Percentiles rank a stretch among this genome's conserved stretches.
Conservation (phyloP, 2,329 filamentous ascomycete genomes). For the Ceratocystis diversiconidia region DNA sequence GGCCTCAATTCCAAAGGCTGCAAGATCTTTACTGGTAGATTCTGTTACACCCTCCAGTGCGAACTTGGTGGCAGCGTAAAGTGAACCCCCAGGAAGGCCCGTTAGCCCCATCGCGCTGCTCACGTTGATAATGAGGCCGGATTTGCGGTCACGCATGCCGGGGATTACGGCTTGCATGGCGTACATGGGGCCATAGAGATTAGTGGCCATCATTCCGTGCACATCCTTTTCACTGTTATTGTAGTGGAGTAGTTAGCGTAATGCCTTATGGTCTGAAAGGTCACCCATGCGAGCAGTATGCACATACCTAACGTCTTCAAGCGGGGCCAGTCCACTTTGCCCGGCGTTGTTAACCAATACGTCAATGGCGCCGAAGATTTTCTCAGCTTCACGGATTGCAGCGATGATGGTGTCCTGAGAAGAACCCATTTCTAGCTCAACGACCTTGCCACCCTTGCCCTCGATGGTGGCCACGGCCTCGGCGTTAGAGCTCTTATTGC, state of each 20-base stretch:
- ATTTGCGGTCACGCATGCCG: slow-evolving; percentile 29
- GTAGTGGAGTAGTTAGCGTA: neutral
- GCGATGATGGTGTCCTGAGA: slow-evolving; percentile 25
- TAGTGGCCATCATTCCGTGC: slow-evolving; percentile 31
- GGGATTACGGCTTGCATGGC: slow-evolving; percentile 35
- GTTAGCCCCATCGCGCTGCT: slow-evolving; percentile 34
- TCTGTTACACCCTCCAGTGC: slow-evolving; percentile 33
- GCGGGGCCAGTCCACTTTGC: slow-evolving; percentile 30
- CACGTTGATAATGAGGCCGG: slow-evolving; percentile 34
- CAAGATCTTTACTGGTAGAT: slow-evolving; percentile 31
- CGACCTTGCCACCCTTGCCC: slow-evolving; percentile 22
- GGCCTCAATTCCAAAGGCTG: slow-evolving; percentile 32
- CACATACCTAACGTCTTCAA: slow-evolving; percentile 27
- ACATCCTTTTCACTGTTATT: slow-evolving; percentile 27
- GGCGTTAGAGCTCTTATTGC: slow-evolving; percentile 26
- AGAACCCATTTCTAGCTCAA: slow-evolving; percentile 30
- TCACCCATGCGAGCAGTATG: neutral
- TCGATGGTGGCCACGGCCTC: slow-evolving; percentile 25
- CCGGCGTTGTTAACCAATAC: slow-evolving; percentile 35
- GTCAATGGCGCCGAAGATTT: slow-evolving; percentile 30
- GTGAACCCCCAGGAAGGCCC: slow-evolving; percentile 27
- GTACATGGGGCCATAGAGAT: slow-evolving; percentile 36
- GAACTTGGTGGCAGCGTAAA: slow-evolving; percentile 34
- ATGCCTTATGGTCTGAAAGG: neutral
- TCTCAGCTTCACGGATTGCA: slow-evolving; percentile 26